Percentiles rank a stretch among this genome's conserved stretches.
Evolutionary conservation across 2,329 filamentous ascomycete genomes (phyloP).

Genomic region (Penicillium crustosum): DNA sequence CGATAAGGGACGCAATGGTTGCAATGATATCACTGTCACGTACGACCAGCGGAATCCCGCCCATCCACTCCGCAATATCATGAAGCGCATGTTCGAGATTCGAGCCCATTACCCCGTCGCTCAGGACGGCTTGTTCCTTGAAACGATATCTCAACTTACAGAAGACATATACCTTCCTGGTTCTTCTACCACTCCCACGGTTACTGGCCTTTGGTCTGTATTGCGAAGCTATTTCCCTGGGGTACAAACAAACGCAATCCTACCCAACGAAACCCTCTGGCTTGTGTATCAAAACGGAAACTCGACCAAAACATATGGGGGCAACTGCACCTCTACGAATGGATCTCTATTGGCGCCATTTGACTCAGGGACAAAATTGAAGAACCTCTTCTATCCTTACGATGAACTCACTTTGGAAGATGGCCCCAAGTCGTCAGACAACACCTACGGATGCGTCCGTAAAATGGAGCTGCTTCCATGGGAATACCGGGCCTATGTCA

Average conservation of each 20-base stretch:
- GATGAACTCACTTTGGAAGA: conserved; percentile 53
- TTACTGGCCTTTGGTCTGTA: conserved; percentile 63
- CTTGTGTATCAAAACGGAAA: conserved; percentile 49
- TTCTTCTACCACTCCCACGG: conserved; percentile 53
- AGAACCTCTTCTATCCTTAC: conserved; percentile 64
- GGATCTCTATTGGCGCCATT: conserved; percentile 57
- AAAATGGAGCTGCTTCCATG: conserved; percentile 55
- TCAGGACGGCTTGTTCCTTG: conserved; percentile 58
- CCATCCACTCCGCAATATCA: conserved; percentile 59
- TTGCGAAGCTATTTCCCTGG: conserved; percentile 50
- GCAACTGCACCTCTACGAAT: conserved; percentile 44
- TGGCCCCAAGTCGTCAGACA: conserved; percentile 47
- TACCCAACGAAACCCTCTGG: conserved; percentile 48
- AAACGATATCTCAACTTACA: conserved; percentile 58
- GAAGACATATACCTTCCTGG: conserved; percentile 52
- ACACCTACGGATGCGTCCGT: conserved; percentile 57
- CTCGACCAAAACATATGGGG: conserved; percentile 56
- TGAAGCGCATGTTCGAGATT: conserved; percentile 62
- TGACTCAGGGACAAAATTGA: conserved; percentile 53
- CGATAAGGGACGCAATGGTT: conserved; percentile 54
- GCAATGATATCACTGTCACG: conserved; percentile 56
- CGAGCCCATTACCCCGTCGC: conserved; percentile 58
- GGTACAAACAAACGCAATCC: conserved; percentile 49
- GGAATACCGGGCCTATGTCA: conserved; percentile 62
- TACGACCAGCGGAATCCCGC: conserved; percentile 64